These are phyloP conservation scores for Neurospora intermedia DNA, from an alignment of 495 filamentous ascomycete genomes.

Conservation along the genomic window DNA sequence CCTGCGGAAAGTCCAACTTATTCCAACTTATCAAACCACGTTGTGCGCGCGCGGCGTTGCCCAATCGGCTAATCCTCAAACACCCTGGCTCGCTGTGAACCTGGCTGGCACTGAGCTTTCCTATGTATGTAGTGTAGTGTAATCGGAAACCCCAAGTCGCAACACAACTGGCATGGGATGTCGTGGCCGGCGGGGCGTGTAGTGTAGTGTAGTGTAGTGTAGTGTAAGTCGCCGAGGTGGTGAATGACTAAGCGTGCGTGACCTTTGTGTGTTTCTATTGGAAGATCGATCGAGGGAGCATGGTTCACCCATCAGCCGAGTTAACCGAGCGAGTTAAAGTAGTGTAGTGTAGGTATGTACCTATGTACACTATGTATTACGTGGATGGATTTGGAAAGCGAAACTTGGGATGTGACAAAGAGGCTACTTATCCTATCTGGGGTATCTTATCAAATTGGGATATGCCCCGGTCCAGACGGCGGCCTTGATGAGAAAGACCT, in stretches of 20 bases:
- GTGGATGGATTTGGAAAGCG: background rate
- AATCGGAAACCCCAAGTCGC: too few species aligned
- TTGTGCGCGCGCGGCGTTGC: background rate
- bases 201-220: too few species aligned
- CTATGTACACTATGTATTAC: background rate
- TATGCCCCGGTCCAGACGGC: background rate
- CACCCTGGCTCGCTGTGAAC: too few species aligned
- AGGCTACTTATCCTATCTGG: background rate
- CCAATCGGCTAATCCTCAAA: background rate
- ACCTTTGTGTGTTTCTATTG: background rate
- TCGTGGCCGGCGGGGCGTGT: background rate
- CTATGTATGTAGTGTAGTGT: too few species aligned
- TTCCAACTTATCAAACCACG: background rate
- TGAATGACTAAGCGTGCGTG: background rate
- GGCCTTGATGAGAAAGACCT: background rate
- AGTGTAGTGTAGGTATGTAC: too few species aligned
- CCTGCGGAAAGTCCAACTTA: background rate
- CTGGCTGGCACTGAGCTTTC: too few species aligned
- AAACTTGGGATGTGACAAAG: background rate
- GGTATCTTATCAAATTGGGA: background rate
- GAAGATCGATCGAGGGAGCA: too few species aligned
- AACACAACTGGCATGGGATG: background rate
- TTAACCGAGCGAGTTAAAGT: background rate
- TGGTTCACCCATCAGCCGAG: background rate
- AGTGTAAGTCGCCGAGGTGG: background rate